Base-by-base conservation (phyloP, 2,329 filamentous ascomycete genomes). In the Pseudophaeomoniella oleicola region DNA sequence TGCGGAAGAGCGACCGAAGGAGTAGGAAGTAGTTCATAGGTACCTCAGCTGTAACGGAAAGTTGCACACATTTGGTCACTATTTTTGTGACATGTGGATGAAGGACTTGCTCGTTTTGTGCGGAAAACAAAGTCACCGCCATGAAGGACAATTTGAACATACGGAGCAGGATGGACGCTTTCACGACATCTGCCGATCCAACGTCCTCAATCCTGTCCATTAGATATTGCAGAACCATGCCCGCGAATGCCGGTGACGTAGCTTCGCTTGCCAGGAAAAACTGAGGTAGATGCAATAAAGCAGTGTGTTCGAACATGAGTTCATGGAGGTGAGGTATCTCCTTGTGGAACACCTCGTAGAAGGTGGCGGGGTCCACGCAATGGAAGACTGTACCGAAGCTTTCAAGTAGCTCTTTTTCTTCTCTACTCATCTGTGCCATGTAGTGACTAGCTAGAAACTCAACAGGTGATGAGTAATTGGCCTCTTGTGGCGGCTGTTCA, bases 61-160 rank as follows among this genome's bases (percentile, higher is more conserved):
- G 66, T 58, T 96, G 85, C 43, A 99, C 94, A 5, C 88, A 96
- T 58, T 93, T 87, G 10, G 88, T 94, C 42, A 98, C 85, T 44
- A 99, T 93, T 54, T 92, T 92, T 37, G 92, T 87, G 35, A 98
- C 88, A 55, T 98, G 90, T 0, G 92, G 92, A 37, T 96, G 67
- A 11, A 99, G 67, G 2, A 99, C 86, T 53, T 90, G 82, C 59
- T 99, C 90, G 49, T 99, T 99, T 52, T 94, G 87, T 5, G 74
- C 71, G 0, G 86, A 86, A 56, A 98, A 99, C 1, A 99, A 67
- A 0, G 90, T 98, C 29, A 99, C 90, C 0, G 92, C 92, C 90
- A 99, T 98, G 57, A 98, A 98, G 1, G 88, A 93, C 35, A 99
- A 63, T 60, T 99, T 99, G 64, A 96, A 99, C 36, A 99, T 75